Percentiles rank a stretch among this genome's conserved stretches.
Evolutionary conservation across 805 yeast species (phyloP).

Genomic region (Candida yuanshanica): DNA sequence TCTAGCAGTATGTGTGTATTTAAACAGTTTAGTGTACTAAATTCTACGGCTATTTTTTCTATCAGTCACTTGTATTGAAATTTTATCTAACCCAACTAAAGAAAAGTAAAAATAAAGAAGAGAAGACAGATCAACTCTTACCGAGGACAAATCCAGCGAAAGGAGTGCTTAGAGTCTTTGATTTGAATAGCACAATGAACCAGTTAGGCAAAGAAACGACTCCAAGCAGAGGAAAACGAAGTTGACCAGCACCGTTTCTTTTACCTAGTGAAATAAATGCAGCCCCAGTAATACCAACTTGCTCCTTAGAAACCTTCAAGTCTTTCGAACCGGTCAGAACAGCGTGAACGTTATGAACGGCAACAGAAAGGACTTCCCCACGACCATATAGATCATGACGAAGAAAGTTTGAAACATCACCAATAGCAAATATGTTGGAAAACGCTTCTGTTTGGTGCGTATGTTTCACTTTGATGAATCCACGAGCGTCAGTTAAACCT

Average conservation of each 20-base stretch:
- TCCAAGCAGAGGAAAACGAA: background rate
- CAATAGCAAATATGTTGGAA: conserved; percentile 26
- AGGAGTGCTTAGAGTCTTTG: background rate
- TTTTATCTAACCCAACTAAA: too few species aligned
- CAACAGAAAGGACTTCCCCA: conserved; percentile 9
- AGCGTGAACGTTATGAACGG: conserved; percentile 15
- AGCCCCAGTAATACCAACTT: background rate
- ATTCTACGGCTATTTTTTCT: too few species aligned
- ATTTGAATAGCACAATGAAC: background rate
- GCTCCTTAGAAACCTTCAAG: background rate
- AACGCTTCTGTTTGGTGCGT: conserved; percentile 18
- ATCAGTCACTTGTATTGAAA: too few species aligned
- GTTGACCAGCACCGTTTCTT: background rate
- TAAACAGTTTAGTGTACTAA: too few species aligned
- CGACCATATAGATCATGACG: conserved; percentile 18
- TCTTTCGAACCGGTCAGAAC: background rate
- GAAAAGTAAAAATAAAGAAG: too few species aligned
- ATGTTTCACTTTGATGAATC: conserved; percentile 17
- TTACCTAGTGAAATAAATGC: background rate
- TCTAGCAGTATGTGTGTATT: too few species aligned
- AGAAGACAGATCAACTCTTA: background rate
- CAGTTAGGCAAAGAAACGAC: background rate
- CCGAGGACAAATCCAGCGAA: background rate
- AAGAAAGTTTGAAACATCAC: conserved; percentile 25
- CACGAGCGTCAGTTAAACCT: conserved; percentile 10